Conservation (phyloP, 2,329 filamentous ascomycete species). For the Coniella lustricola region DNA sequence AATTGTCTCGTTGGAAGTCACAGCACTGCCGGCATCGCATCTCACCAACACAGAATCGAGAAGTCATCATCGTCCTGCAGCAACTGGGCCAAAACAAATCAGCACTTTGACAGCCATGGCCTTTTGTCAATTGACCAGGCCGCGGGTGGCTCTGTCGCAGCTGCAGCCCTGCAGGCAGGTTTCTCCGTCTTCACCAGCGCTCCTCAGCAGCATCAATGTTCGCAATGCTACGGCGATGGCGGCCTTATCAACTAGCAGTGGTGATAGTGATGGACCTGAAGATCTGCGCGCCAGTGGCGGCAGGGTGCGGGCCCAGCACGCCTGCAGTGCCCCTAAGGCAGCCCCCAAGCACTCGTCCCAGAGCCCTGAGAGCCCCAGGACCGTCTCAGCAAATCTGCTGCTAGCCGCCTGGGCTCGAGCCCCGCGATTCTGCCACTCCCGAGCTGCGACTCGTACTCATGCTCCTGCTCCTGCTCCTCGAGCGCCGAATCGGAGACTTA, state of each 20-base stretch:
- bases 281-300: slow-evolving; percentile 3
- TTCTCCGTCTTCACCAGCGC: no score
- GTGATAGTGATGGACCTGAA: not conserved
- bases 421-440: slow-evolving; percentile 13
- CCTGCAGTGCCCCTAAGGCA: not conserved
- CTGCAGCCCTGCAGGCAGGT: not conserved
- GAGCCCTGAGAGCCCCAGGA: no score
- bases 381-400: slow-evolving; percentile 1
- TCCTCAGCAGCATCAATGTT: no score
- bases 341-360: no score
- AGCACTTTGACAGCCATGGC: not conserved
- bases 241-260: not conserved
- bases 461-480: not conserved
- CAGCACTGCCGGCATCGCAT: no score
- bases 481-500: slow-evolving; percentile 5
- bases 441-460: not conserved
- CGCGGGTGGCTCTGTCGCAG: not conserved
- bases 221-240: no score
- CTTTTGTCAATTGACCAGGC: not conserved
- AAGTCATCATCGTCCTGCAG: not conserved
- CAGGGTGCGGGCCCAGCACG: not conserved
- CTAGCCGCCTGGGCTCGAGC: slow-evolving; percentile 3
- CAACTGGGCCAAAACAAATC: not conserved
- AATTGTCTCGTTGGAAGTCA: no score
- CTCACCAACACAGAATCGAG: no score